phyloP scores from a whole-genome alignment of 192 early-diverging fungal genomes.

The Coemansia sp. region DNA sequence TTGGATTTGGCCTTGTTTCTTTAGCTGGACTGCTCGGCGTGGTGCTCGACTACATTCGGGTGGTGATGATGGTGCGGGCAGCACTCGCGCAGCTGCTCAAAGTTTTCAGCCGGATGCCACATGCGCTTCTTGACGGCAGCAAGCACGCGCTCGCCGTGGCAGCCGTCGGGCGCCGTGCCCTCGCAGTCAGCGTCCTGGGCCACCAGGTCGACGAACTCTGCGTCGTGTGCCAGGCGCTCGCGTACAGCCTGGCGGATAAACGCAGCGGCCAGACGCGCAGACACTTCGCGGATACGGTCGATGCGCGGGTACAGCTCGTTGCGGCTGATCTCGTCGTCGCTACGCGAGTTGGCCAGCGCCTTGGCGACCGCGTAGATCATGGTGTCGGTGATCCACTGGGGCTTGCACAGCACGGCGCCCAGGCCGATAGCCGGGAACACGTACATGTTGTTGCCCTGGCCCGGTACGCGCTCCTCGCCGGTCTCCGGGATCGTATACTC shows the following conservation, averaged over 20 bases:
- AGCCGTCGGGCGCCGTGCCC: slow-evolving; percentile 3
- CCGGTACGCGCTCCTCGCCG: slow-evolving; percentile 55
- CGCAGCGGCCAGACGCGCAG: slow-evolving; percentile 66
- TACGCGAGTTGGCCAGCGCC: slow-evolving; percentile 68
- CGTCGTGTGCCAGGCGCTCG: slow-evolving; percentile 49
- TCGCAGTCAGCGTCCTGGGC: background rate
- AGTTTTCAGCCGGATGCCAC: slow-evolving; percentile 16
- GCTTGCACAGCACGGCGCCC: slow-evolving; percentile 75
- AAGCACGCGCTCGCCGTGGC: background rate
- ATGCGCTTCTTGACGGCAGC: slow-evolving; percentile 4
- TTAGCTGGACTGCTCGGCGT: slow-evolving; percentile 13
- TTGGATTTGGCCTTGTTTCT: background rate
- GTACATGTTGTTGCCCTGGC: slow-evolving; percentile 95
- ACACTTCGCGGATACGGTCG: slow-evolving; percentile 74
- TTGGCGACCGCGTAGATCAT: slow-evolving; percentile 79
- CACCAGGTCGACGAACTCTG: slow-evolving; percentile 32
- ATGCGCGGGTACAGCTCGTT: slow-evolving; percentile 74
- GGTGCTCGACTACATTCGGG: slow-evolving; percentile 15
- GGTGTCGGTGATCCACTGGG: slow-evolving; percentile 68
- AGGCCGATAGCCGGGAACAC: slow-evolving; percentile 95
- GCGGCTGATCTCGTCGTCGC: slow-evolving; percentile 56
- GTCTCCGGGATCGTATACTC: slow-evolving; percentile 60
- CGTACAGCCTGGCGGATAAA: slow-evolving; percentile 59
- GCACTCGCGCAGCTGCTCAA: slow-evolving; percentile 14
- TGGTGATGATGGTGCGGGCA: slow-evolving; percentile 25